These are phyloP conservation scores for Neckera pumila DNA, from an alignment of 225 moss, liverwort and hornwort species.

Conservation along the genomic window DNA sequence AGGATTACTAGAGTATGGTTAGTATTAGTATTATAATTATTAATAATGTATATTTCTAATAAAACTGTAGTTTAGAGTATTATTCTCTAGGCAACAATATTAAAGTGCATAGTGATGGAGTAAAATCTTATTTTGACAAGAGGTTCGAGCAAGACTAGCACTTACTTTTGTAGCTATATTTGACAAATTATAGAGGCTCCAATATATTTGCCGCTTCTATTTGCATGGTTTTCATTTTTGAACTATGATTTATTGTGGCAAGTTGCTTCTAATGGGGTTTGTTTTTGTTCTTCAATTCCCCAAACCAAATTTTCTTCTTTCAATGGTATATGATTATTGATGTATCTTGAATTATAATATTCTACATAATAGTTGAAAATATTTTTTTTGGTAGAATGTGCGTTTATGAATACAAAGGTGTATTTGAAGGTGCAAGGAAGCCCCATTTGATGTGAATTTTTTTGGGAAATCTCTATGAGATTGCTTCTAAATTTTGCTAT, in stretches of 20 bases:
- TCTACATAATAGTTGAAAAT: background rate
- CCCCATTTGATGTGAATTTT: background rate
- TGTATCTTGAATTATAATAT: background rate
- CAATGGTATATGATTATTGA: background rate
- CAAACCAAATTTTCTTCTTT: background rate
- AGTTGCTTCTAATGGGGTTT: background rate
- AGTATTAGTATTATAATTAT: no score
- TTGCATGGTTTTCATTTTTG: background rate
- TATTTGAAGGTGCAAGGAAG: background rate
- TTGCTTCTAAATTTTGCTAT: background rate
- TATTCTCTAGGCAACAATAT: rapidly evolving
- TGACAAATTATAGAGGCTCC: background rate
- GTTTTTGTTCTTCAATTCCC: background rate
- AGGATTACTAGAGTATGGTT: rapidly evolving
- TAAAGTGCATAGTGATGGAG: background rate
- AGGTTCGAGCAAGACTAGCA: rapidly evolving
- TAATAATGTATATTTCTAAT: background rate
- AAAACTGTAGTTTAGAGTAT: background rate
- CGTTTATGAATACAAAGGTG: background rate
- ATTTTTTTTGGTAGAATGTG: background rate
- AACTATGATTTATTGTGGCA: background rate
- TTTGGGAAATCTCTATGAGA: rapidly evolving
- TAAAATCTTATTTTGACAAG: no score
- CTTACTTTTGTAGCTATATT: background rate
- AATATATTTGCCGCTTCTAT: background rate